Percentiles rank a stretch among this genome's conserved stretches.
Conservation (phyloP, 2,329 filamentous ascomycete genomes). For the Apiospora saccharicola region DNA sequence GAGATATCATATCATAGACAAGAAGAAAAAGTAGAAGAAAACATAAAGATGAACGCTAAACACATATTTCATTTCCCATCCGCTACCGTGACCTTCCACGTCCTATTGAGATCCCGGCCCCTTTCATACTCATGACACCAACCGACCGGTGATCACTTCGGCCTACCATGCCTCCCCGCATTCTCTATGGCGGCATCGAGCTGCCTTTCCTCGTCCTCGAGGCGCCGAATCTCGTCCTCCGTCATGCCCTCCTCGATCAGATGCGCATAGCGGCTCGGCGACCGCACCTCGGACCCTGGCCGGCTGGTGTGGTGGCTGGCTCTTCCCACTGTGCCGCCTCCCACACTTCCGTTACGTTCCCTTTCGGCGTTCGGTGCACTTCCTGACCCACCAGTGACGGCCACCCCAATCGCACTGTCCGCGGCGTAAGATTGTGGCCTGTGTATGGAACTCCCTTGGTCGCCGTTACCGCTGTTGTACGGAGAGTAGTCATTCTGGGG, state of each 20-base stretch:
- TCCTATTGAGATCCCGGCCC: neutral
- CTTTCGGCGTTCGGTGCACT: slow-evolving; percentile 24
- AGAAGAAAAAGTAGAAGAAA: neutral
- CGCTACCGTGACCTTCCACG: neutral
- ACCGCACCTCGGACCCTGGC: slow-evolving; percentile 26
- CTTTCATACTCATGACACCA: neutral
- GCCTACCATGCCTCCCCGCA: slow-evolving; percentile 37
- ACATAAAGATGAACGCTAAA: neutral
- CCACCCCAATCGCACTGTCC: slow-evolving; percentile 29
- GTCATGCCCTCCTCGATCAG: slow-evolving; percentile 69
- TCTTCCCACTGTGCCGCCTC: slow-evolving; percentile 36
- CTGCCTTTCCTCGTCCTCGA: slow-evolving; percentile 66
- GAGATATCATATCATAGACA: slow-evolving; percentile 18
- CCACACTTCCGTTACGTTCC: slow-evolving; percentile 26
- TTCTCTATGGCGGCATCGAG: slow-evolving; percentile 64
- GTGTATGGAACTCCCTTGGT: neutral
- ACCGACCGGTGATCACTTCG: neutral
- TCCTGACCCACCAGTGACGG: neutral
- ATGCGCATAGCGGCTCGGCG: slow-evolving; percentile 53
- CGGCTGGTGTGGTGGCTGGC: slow-evolving; percentile 34
- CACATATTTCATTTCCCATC: neutral
- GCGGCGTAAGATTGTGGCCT: slow-evolving; percentile 32
- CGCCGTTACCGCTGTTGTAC: neutral
- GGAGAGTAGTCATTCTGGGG: neutral
- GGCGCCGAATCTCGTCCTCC: slow-evolving; percentile 58